Percentiles rank a stretch among this genome's conserved stretches.
Evolutionary conservation across 2,329 filamentous ascomycete species (phyloP).

Genomic region (Stachybotrys chartarum): DNA sequence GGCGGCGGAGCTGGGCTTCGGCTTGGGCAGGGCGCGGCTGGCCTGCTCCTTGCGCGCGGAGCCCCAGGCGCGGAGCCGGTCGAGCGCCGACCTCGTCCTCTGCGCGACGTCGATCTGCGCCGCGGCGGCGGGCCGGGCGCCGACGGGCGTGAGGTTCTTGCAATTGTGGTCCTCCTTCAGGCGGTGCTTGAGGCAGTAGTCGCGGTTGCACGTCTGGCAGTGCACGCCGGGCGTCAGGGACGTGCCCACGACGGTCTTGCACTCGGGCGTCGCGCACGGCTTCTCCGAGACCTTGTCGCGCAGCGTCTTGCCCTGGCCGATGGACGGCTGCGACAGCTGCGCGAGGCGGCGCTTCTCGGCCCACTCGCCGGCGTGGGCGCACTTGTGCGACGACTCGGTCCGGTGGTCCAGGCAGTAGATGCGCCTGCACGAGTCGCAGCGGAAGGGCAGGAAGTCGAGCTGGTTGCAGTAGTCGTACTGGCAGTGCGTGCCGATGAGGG

Average conservation of each 20-base stretch:
- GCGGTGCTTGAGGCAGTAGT: constrained; percentile 73
- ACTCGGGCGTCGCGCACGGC: constrained; percentile 58
- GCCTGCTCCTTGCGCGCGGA: constrained; percentile 61
- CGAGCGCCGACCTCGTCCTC: constrained; percentile 66
- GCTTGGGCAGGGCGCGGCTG: constrained; percentile 51
- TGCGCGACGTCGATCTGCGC: constrained; percentile 42
- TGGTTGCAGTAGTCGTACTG: constrained; percentile 86
- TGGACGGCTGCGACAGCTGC: constrained; percentile 44
- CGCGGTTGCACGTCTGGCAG: constrained; percentile 62
- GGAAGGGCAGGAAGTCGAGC: constrained; percentile 92
- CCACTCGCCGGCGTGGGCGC: constrained; percentile 54
- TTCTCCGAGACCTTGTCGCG: constrained; percentile 52
- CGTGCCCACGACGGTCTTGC: constrained; percentile 67
- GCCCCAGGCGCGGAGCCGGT: constrained; percentile 74
- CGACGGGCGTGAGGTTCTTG: constrained; percentile 59
- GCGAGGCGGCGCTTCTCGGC: constrained; percentile 49
- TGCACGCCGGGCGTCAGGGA: constrained; percentile 61
- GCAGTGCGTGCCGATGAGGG: constrained; percentile 85
- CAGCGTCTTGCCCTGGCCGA: constrained; percentile 47
- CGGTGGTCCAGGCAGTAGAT: constrained; percentile 95
- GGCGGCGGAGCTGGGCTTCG: constrained; percentile 55
- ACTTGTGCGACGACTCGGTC: constrained; percentile 73
- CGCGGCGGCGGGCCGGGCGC: constrained; percentile 30
- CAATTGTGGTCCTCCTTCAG: constrained; percentile 80
- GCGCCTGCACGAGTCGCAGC: constrained; percentile 78